Conservation (phyloP, 192 early-diverging fungal species). For the Gigaspora rosea region DNA sequence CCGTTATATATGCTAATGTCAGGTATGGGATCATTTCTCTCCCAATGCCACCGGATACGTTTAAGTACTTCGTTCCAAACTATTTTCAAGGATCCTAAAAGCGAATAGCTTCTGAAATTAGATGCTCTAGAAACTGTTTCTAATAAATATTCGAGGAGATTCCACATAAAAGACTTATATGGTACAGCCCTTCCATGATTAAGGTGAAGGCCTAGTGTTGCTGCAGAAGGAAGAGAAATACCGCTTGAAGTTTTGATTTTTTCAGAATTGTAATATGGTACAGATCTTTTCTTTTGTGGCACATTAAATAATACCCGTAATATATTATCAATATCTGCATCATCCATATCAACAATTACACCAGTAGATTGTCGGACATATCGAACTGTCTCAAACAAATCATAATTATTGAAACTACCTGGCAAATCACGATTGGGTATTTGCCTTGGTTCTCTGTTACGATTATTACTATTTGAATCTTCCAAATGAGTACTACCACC, state of each 20-base stretch:
- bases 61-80: slow-evolving; percentile 67
- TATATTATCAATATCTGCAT: slow-evolving; percentile 52
- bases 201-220: slow-evolving; percentile 46
- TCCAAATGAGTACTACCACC: slow-evolving; percentile 33
- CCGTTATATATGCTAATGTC: slow-evolving; percentile 42
- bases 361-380: not conserved
- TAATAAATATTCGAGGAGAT: slow-evolving; percentile 47
- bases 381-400: slow-evolving; percentile 3
- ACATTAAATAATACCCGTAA: slow-evolving; percentile 44
- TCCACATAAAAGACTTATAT: slow-evolving; percentile 58
- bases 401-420: slow-evolving; percentile 26
- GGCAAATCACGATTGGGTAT: not conserved
- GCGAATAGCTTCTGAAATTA: slow-evolving; percentile 45
- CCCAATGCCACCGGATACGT: slow-evolving; percentile 65
- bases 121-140: slow-evolving; percentile 47
- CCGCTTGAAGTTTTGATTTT: not conserved
- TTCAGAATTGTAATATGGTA: not conserved
- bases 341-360: slow-evolving; percentile 35
- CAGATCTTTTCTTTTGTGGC: not conserved
- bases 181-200: slow-evolving; percentile 48
- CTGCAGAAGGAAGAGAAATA: slow-evolving; percentile 38
- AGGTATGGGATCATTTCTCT: slow-evolving; percentile 56
- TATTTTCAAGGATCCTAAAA: slow-evolving; percentile 68
- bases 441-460: not conserved
- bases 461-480: slow-evolving; percentile 20